Base-by-base conservation (phyloP, 1,284 basidiomycete genomes). In the Ustilago cynodontis region DNA sequence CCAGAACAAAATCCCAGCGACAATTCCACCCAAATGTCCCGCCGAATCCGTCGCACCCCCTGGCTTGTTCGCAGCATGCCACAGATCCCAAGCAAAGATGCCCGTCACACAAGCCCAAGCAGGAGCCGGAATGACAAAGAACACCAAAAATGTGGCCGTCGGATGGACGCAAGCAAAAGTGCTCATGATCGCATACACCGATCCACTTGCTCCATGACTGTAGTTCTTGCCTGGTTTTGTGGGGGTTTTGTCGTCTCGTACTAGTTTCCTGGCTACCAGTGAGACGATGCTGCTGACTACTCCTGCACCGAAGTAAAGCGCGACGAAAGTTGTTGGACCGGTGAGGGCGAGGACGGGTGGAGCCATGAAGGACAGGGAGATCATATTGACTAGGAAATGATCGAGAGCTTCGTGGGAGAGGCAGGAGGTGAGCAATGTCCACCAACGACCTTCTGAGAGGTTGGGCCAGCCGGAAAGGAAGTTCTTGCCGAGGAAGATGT, bases 311-410 rank as follows among this genome's bases (percentile, higher is more conserved):
- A 95, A 88, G 86, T 96, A 96, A 14, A 96, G 88, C 1, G 88
- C 88, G 1, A 94, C 85, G 87, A 95, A 95, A 3, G 89, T 88
- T 1, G 89, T 87, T 59, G 90, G 91, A 0, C 93, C 93, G 10
- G 94, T 88, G 24, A 92, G 86, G 55, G 87, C 80, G n/a, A 94
- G 88, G 29, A 93, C 90, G 0, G 90, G 87, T 0, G 90, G 91
- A 1, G 92, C 92, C 88, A 94, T 90, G 87, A 93, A 94, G 83
- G 89, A 93, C 81, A 92, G 92, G 0, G 92, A 91, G 75, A 94
- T 88, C 53, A 90, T 90, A 84, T 96, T 96, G 84, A 95, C 87
- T 29, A 92, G 80, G 37, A 94, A 90, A 84, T 96, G 94, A 0
- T 83, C 2, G 8, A 68, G 24, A 1, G 45, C 29, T 13, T 73